These are phyloP conservation scores for Neophaeococcomyces mojaviensis DNA, from an alignment of 2,329 filamentous ascomycete species.

Conservation along the genomic window DNA sequence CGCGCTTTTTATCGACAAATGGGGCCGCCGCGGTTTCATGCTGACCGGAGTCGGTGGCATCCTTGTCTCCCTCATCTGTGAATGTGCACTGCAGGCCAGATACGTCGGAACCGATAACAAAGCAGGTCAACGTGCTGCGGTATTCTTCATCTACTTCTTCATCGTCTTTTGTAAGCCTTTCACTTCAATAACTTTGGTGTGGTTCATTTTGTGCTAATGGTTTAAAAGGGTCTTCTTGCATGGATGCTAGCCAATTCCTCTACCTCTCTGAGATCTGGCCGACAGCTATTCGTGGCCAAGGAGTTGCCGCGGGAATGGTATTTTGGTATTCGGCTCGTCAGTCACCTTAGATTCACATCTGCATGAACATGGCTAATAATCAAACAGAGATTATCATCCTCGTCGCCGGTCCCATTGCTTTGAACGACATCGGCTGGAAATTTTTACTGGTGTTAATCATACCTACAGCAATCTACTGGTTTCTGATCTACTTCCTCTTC, in stretches of 20 bases:
- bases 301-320: constrained; percentile 16
- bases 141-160: constrained; percentile 37
- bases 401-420: constrained; percentile 27
- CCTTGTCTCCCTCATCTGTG: constrained; percentile 34
- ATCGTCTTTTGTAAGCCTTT: constrained; percentile 27
- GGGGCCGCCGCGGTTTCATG: constrained; percentile 36
- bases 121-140: constrained; percentile 30
- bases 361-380: no score
- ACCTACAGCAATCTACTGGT: constrained; percentile 27
- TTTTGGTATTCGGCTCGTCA: constrained; percentile 9
- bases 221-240: constrained; percentile 29
- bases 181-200: neutral
- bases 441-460: constrained; percentile 34
- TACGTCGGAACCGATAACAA: constrained; percentile 30
- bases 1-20: constrained; percentile 33
- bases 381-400: constrained; percentile 31
- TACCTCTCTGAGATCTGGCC: constrained; percentile 20
- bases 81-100: constrained; percentile 30
- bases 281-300: constrained; percentile 17
- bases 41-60: constrained; percentile 37
- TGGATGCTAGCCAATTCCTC: constrained; percentile 42
- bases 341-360: no score
- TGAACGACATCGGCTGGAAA: constrained; percentile 29
- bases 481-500: constrained; percentile 29
- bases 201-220: neutral